Conservation (phyloP, 2,329 filamentous ascomycete species). For the Penicillium psychrosexuale region DNA sequence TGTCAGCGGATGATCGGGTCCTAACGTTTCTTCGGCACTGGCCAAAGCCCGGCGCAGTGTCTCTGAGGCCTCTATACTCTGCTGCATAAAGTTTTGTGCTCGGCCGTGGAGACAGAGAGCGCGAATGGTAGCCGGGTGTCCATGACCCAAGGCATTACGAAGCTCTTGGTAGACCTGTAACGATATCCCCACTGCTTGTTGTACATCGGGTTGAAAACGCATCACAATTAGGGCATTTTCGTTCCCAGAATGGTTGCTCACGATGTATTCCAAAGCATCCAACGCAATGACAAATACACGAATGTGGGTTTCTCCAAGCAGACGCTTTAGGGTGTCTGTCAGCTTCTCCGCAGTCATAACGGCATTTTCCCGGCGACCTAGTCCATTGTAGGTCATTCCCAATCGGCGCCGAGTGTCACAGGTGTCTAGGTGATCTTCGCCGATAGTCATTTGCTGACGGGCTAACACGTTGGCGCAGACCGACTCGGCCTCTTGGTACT, state of each 20-base stretch:
- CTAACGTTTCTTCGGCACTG: constrained; percentile 27
- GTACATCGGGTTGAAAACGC: constrained; percentile 14
- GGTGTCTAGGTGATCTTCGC: constrained; percentile 32
- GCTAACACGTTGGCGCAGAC: constrained; percentile 32
- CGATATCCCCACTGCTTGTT: constrained; percentile 18
- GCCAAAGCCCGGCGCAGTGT: constrained; percentile 31
- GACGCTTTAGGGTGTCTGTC: constrained; percentile 18
- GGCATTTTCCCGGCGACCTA: constrained; percentile 25
- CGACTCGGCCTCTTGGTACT: constrained; percentile 29
- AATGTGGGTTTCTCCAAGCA: constrained; percentile 31
- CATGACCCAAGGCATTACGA: constrained; percentile 17
- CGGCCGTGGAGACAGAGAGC: constrained; percentile 24
- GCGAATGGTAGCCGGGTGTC: constrained; percentile 26
- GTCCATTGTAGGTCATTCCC: constrained; percentile 21
- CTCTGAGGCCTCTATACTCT: constrained; percentile 25
- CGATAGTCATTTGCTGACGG: constrained; percentile 33
- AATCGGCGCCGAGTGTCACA: constrained; percentile 30
- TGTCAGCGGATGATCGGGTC: constrained; percentile 26
- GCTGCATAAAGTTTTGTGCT: constrained; percentile 18
- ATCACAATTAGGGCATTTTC: background rate
- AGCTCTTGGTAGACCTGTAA: constrained; percentile 22
- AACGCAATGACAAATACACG: constrained; percentile 20
- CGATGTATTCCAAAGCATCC: constrained; percentile 24
- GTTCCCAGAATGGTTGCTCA: constrained; percentile 19
- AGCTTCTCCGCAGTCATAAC: constrained; percentile 23